Evolutionary conservation across 495 filamentous ascomycete genomes (phyloP), one percentile per base, ranked within the genome.

Genomic region (Podospora anserina): DNA sequence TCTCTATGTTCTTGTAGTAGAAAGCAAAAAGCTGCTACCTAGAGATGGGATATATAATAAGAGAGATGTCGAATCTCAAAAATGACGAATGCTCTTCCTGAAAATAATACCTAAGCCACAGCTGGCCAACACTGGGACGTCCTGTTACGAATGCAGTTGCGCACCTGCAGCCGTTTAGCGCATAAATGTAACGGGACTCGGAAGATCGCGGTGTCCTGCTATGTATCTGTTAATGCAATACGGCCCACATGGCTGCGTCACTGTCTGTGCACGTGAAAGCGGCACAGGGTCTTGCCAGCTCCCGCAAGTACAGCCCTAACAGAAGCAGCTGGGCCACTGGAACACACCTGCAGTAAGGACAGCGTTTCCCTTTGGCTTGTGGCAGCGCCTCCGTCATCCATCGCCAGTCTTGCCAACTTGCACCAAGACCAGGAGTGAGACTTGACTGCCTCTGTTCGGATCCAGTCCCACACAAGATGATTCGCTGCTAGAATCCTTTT

Each of bases 391-490:
- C 60, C 65, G 60, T 70, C 65, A 67, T 61, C 39, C 64, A 53
- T 26, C 18, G 34, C 5, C 65, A 27, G 63, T 74, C 66, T 71
- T 70, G 74, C 69, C 72, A 74, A 72, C 72, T 71, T 76, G 28
- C 74, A 66, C 53, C 65, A 49, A 49, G 39, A 66, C 53, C 65
- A 49, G 13, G 39, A 49, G 39, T 32, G 30, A 32, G 23, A 23
- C 23, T 13, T 49, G 39, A 16, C 7, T 49, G 39, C 39, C 15
- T 16, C 39, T 16, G 15, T 49, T 49, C 39, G 39, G 39, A 49
- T 74, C 32, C 66, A 61, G 57, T n/a, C 34, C 61, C 62, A 13
- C 59, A 55, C 56, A 66, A 62, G 26, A 75, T 74, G 72, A 65
- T 34, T 62, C 61, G 54, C 19, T 68, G 63, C 59, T 75, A 70